Base-by-base conservation (phyloP, 75 land plant species). In the Chamaecyparis obtusa region DNA sequence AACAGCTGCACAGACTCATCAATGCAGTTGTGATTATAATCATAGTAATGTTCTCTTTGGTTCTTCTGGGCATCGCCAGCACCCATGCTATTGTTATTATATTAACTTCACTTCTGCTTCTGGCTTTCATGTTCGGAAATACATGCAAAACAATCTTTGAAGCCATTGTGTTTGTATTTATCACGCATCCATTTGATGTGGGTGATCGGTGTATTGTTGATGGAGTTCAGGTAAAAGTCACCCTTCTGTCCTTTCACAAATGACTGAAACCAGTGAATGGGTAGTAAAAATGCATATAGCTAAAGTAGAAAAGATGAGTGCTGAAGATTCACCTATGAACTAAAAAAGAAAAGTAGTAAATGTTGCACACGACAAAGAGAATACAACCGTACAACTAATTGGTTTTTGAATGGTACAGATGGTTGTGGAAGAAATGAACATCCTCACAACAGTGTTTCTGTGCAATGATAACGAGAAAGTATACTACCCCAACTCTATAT, bases 401-500 rank as follows among this genome's bases (percentile, higher is more conserved):
- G 41, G 41, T 39, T 39, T 39, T 39, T 39, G 41, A 39, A 39
- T 39, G 1, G 41, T 89, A 82, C 94, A 95, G 95, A 84, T 94
- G 92, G 85, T 95, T 36, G 99, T 97, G 32, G 99, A 97, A 87
- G 99, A 98, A 89, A 98, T 98, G 99, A 98, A 98, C 85, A 95
- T 98, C 75, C 71, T 98, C 83, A 90, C 96, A 9, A 98, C 99
- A 7, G 91, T 97, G 0, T 97, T 98, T 80, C 51, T 98, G 83
- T 90, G 95, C 49, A 88, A 90, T 82, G 97, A 96, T 86, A 97
- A 97, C 87, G 91, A 87, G 87, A 96, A 97, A 92, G 90, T 98
- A 9, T 86, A 88, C 32, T 97, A 92, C 72, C 99, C 97, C 41
- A 98, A 98, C 80, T 91, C 92, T 46, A 88, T 90, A 69, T 94